Evolutionary conservation across 2,329 filamentous ascomycete species (phyloP).

Genomic region (Trichoderma guizhouense): DNA sequence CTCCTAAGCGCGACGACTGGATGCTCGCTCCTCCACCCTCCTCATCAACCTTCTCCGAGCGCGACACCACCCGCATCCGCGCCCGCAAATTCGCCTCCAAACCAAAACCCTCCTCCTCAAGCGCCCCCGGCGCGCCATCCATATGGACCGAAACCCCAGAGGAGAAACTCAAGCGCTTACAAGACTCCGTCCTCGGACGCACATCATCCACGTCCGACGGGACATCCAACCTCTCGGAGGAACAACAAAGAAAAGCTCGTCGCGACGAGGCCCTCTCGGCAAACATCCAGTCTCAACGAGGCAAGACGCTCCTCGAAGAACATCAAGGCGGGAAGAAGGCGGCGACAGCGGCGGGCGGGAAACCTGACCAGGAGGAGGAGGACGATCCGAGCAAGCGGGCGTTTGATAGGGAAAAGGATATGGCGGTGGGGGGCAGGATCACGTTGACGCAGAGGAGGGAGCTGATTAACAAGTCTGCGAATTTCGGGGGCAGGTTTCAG

Average conservation of each 20-base stretch:
- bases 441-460: constrained; percentile 72
- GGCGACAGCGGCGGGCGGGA: constrained; percentile 54
- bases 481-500: constrained; percentile 78
- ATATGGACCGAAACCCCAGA: constrained; percentile 93
- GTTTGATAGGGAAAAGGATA: constrained; percentile 93
- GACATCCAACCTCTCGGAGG: constrained; percentile 36
- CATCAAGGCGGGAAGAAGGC: constrained; percentile 42
- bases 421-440: constrained; percentile 71
- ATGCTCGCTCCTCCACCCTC: constrained; percentile 69
- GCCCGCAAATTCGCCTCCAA: constrained; percentile 78
- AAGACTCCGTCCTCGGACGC: constrained; percentile 79
- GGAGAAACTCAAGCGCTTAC: constrained; percentile 76
- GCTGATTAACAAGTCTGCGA: constrained; percentile 72
- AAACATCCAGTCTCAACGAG: constrained; percentile 53
- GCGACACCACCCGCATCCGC: constrained; percentile 78
- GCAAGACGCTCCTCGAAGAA: constrained; percentile 58
- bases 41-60: constrained; percentile 54
- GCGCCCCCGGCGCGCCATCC: constrained; percentile 50
- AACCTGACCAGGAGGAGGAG: constrained; percentile 60
- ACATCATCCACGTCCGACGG: constrained; percentile 33
- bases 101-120: constrained; percentile 27
- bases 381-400: constrained; percentile 87
- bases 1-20: constrained; percentile 75
- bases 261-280: constrained; percentile 45
- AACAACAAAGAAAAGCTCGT: constrained; percentile 56